Evolutionary conservation across 192 early-diverging fungal species (phyloP).

Genomic region (Coemansia javaensis): DNA sequence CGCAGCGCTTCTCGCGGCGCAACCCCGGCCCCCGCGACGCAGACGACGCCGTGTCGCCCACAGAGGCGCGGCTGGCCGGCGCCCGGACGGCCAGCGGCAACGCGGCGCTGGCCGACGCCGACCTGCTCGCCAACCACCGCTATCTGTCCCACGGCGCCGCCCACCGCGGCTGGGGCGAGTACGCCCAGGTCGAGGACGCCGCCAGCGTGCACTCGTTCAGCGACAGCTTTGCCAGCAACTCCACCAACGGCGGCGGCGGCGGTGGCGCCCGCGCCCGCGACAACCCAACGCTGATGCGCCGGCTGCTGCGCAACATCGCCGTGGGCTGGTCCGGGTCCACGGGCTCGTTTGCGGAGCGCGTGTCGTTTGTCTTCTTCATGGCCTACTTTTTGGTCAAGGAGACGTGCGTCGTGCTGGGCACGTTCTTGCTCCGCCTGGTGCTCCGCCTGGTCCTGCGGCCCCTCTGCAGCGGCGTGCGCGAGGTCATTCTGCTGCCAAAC

Average conservation of each 20-base stretch:
- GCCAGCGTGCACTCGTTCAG: constrained; percentile 32
- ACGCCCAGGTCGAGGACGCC: constrained; percentile 11
- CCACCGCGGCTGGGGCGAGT: constrained; percentile 44
- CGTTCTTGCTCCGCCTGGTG: constrained; percentile 15
- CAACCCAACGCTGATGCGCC: constrained; percentile 38
- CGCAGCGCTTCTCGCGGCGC: constrained; percentile 46
- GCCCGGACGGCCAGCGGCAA: constrained; percentile 13
- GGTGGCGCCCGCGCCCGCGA: constrained; percentile 8
- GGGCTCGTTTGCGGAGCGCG: constrained; percentile 30
- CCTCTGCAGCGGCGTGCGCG: constrained; percentile 23
- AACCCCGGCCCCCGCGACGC: constrained; percentile 7
- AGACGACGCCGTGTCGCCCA: constrained; percentile 24
- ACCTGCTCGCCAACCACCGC: constrained; percentile 28
- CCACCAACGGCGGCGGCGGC: constrained; percentile 13
- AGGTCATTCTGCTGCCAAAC: constrained; percentile 19
- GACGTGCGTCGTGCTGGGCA: constrained; percentile 12
- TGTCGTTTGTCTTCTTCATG: constrained; percentile 44
- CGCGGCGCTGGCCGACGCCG: constrained; percentile 13
- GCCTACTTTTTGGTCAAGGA: constrained; percentile 50
- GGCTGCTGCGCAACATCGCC: constrained; percentile 40
- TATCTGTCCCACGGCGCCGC: constrained; percentile 26
- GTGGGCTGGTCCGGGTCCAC: constrained; percentile 36
- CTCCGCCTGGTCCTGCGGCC: constrained; percentile 23
- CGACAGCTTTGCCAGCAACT: constrained; percentile 50
- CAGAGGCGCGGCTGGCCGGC: constrained; percentile 7